Evolutionary conservation across 2,329 filamentous ascomycete species (phyloP).

Genomic region (Ambrosiella cleistominuta): DNA sequence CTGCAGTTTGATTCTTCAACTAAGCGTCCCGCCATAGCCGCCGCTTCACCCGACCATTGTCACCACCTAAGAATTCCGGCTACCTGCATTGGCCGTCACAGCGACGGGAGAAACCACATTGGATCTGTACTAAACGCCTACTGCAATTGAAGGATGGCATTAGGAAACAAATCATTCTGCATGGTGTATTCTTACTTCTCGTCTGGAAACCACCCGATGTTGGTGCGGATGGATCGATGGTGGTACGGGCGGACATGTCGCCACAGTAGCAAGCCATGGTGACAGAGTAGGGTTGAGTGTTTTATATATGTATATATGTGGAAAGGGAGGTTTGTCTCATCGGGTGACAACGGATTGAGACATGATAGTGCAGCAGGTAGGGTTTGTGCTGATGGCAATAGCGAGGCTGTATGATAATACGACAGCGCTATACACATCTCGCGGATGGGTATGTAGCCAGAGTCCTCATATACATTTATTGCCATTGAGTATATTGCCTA

Average conservation of each 20-base stretch:
- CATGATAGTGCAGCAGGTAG: background rate
- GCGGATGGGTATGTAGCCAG: background rate
- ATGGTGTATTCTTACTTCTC: background rate
- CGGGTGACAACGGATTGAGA: background rate
- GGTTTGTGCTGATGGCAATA: no score
- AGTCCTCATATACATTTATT: background rate
- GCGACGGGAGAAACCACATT: background rate
- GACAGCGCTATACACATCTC: no score
- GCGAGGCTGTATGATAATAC: no score
- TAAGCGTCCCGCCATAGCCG: background rate
- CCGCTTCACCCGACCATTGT: background rate
- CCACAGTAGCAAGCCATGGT: background rate
- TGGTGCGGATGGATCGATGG: background rate
- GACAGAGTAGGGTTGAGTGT: background rate
- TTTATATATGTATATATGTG: background rate
- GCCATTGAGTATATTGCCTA: background rate
- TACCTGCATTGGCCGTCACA: background rate
- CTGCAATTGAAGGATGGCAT: background rate
- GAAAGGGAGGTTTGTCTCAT: background rate
- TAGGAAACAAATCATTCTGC: background rate
- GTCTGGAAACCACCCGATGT: background rate
- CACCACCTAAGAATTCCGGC: background rate
- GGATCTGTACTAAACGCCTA: background rate
- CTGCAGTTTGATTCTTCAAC: background rate
- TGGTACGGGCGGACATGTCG: background rate